Base-by-base conservation (phyloP, 2,329 filamentous ascomycete genomes). In the Raffaelea arxii region DNA sequence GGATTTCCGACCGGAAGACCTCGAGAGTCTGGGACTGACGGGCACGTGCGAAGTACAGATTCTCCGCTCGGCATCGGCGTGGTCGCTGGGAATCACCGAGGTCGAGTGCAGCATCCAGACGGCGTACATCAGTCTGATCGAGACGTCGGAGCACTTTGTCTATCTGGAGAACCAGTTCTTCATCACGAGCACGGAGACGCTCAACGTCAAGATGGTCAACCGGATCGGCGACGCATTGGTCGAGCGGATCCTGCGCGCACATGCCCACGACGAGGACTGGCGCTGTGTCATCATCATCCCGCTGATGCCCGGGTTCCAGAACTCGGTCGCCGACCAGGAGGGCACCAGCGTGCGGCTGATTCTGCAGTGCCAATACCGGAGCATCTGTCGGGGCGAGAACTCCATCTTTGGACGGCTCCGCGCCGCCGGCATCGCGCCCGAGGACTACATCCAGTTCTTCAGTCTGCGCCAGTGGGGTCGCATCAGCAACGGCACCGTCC, bases 141-240 rank as follows among this genome's bases (percentile, higher is more conserved):
- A 92, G 54, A 84, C 91, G 53, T 96, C 89, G 2, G 88, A 98
- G 41, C 92, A 97, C 62, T 95, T 96, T 58, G 87, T 97, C 44
- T 97, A 98, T 65, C 95, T 97, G 54, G 92, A 98, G 63, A 98
- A 98, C 60, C 92, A 98, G 60, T 98, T 97, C 66, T 98, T 94
- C 69, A 86, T 98, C 62, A 94, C 87, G 30, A 94, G 87, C 54
- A 92, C 86, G 43, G 85, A 92, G 58, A 89, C 90, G 5, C 81
- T 95, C 56, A 86, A 85, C 44, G 86, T 84, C 12, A 87, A 82
- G 60, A 92, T 98, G 52, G 78, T 88, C 62, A 98, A 98, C 63
- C 81, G 83, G 54, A 96, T 98, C 55, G 91, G 91, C 43, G 91
- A 97, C 65, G 91, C 92, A 3, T 72, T 98, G 25, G 91, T 97